These are phyloP conservation scores for Mycena vulgaris DNA, from an alignment of 768 basidiomycete genomes.

Conservation along the genomic window DNA sequence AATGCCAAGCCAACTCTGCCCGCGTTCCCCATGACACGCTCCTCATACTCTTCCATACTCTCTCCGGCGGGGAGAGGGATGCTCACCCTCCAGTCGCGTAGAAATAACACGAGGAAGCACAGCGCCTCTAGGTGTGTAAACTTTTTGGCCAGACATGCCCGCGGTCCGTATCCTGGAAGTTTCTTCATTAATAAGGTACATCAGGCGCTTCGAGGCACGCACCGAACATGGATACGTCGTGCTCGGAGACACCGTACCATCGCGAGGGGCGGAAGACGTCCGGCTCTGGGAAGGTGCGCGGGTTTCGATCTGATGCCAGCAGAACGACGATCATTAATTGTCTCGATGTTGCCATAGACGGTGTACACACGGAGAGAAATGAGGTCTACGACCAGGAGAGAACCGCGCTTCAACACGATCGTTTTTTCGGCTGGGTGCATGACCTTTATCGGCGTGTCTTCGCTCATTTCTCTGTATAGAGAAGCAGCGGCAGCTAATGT, in stretches of 20 bases:
- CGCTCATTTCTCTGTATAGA: slow-evolving; percentile 8
- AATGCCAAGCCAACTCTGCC: slow-evolving; percentile 5
- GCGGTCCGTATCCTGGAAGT: slow-evolving; percentile 11
- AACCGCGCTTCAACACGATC: neutral
- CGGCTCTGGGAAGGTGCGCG: slow-evolving; percentile 1
- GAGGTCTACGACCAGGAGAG: slow-evolving; percentile 11
- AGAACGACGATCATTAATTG: too few relatives aligned
- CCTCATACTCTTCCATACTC: neutral
- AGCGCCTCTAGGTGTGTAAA: slow-evolving; percentile 18
- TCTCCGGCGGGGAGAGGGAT: slow-evolving; percentile 3
- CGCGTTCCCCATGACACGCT: slow-evolving; percentile 17
- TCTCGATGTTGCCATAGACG: neutral
- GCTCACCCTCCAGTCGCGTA: slow-evolving; percentile 14
- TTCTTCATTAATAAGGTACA: neutral
- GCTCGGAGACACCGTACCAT: neutral
- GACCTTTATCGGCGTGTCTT: neutral
- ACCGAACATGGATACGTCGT: slow-evolving; percentile 22
- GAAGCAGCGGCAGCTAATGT: too few relatives aligned
- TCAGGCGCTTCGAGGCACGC: neutral
- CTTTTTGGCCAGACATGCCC: slow-evolving; percentile 16
- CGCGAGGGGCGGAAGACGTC: slow-evolving; percentile 1
- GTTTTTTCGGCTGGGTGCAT: neutral
- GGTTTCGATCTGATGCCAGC: slow-evolving; percentile 11
- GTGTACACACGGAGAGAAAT: slow-evolving; percentile 12
- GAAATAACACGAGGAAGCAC: slow-evolving; percentile 16